Base-by-base conservation (phyloP, 352 stramenopile genomes). In the Saprolegnia parasitica region DNA sequence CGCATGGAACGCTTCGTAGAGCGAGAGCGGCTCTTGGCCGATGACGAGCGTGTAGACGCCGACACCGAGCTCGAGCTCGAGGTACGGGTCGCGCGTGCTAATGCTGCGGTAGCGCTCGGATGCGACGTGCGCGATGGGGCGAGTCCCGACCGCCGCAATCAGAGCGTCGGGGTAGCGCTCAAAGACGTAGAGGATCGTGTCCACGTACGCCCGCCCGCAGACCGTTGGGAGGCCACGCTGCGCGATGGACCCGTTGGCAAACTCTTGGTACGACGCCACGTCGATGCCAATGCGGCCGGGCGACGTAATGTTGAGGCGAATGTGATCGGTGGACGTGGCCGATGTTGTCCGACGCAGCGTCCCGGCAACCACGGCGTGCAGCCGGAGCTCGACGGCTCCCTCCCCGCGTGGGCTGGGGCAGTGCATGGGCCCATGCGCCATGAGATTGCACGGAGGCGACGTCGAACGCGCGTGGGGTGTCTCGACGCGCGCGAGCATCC, bases 21-120 rank as follows among this genome's bases (percentile, higher is more conserved):
- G 67, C 26, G 65, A 87, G 55, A 91, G 66, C 35, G 84, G 86
- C 63, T 90, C 90, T 20, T 84, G 79, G 0, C 86, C 84, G 0
- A 92, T 74, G 16, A 83, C 79, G 9, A 92, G 76, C 24, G 81
- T 70, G 65, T 90, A 92, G 39, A 81, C 68, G 40, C 78, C 79
- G 5, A 67, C 26, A 4, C 77, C 78, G 1, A 91, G 68, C 0
- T 75, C 75, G 20, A 91, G 73, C 13, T 85, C 88, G 50, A 91
- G 57, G 71, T 81, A 93, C 50, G 86, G 84, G 29, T 91, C 86
- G 4, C 83, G 82, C 47, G 88, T 90, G 71, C 79, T 93, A 55
- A 90, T 75, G 18, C 46, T 70, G 5, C 23, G 32, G 46, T 55
- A 24, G 60, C 32, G 24, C 24, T 63, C 45, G 21, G 45, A 45